Evolutionary conservation across 768 basidiomycete genomes (phyloP).

Genomic region (Suillus discolor): DNA sequence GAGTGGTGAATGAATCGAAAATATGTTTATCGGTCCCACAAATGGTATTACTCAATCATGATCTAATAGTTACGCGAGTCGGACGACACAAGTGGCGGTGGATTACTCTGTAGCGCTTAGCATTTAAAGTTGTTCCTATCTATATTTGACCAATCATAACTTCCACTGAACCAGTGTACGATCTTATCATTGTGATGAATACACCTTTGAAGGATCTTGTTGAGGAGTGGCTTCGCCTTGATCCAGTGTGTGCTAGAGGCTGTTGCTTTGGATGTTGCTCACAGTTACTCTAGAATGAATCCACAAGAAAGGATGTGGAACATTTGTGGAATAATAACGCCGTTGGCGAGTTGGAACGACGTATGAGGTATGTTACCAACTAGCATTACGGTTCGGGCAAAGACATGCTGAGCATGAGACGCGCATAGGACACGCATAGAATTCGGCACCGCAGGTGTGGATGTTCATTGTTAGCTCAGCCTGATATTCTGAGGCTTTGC

Average conservation of each 20-base stretch:
- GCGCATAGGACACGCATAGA: slow-evolving; percentile 64
- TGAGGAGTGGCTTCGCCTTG: slow-evolving; percentile 52
- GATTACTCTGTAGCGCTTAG: too few relatives aligned
- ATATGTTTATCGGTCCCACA: too few relatives aligned
- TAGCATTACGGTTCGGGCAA: slow-evolving; percentile 1
- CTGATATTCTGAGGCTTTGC: background rate
- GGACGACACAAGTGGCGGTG: too few relatives aligned
- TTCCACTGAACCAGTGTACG: background rate
- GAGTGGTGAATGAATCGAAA: too few relatives aligned
- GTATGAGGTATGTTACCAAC: slow-evolving; percentile 39
- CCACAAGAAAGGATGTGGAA: slow-evolving; percentile 40
- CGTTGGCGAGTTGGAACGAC: slow-evolving; percentile 38
- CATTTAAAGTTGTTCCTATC: background rate
- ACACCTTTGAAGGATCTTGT: slow-evolving; percentile 43
- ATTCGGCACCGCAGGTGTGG: slow-evolving; percentile 83
- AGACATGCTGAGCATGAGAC: background rate
- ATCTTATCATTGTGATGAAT: slow-evolving; percentile 12
- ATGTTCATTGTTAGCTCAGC: slow-evolving; percentile 10
- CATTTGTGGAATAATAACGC: slow-evolving; percentile 32
- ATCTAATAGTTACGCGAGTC: too few relatives aligned
- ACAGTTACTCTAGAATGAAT: slow-evolving; percentile 34
- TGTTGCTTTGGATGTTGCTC: background rate
- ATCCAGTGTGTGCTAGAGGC: slow-evolving; percentile 37
- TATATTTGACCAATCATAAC: background rate
- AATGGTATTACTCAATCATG: too few relatives aligned